Evolutionary conservation across 2,329 filamentous ascomycete species (phyloP), one percentile per base, ranked within the genome.

Genomic region (Aspergillus novoparasiticus): DNA sequence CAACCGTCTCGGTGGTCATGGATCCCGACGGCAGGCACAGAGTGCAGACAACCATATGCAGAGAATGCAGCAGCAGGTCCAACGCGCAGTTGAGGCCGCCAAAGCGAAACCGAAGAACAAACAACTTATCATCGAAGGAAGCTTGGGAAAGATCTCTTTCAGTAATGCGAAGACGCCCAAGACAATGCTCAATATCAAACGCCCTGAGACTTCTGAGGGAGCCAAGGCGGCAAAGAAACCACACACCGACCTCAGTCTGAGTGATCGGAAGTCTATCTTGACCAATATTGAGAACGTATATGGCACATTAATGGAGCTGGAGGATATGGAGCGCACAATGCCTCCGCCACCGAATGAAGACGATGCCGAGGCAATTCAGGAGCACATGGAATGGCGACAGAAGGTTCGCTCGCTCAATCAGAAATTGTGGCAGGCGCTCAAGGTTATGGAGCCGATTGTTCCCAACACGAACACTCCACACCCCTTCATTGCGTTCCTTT

Each of bases 71-170:
- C 95, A 99, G 79, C 95, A 99, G 78, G 96, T 99, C 14, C 94
- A 97, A 76, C 89, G 95, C 61, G 95, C 95, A 28, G 95, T 99
- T 0, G 95, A 99, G 75, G 95, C 95, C 1, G 95, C 95, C 58
- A 99, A 98, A 82, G 92, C 93, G 64, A 94, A 96, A 79, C 95
- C 95, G 14, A 99, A 99, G 84, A 97, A 96, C 75, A 96, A 96
- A 73, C 94, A 97, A 76, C 85, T 99, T 10, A 94, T 98, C 23
- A 94, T 99, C 63, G 94, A 97, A 75, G 95, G 95, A 30, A 97
- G 93, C 73, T 81, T 99, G 57, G 95, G 95, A 68, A 99, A 98
- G 82, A 99, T 99, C 62, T 96, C 94, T 0, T 99, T 98, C 81
- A 97, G 94, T 83, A 99, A 99, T 73, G 93, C 95, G 55, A 99